These are phyloP conservation scores for Kuraishia floccosa DNA, from an alignment of 805 yeast genomes.

Conservation along the genomic window DNA sequence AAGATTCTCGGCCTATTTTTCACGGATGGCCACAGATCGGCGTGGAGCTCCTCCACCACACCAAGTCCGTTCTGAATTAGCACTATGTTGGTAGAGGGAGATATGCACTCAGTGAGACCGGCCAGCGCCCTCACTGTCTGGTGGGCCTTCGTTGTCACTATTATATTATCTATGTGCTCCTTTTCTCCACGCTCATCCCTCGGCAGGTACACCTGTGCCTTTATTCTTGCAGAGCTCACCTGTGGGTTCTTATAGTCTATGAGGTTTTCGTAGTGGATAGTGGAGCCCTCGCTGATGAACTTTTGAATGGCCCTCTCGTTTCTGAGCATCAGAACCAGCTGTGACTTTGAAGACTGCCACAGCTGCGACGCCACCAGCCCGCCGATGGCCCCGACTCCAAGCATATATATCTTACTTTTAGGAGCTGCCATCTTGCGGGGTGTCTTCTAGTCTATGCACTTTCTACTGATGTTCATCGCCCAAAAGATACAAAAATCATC, in stretches of 20 bases:
- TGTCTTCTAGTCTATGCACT: too few species aligned
- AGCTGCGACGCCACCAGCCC: constrained; percentile 15
- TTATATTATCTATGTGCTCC: constrained; percentile 18
- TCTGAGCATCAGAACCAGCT: constrained; percentile 12
- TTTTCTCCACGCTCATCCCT: constrained; percentile 8
- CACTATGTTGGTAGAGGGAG: constrained; percentile 40
- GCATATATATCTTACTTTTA: constrained; percentile 8
- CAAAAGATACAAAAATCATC: too few species aligned
- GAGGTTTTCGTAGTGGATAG: constrained; percentile 9
- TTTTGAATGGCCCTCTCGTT: constrained; percentile 10
- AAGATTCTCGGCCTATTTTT: constrained; percentile 41
- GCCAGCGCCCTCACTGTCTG: constrained; percentile 55
- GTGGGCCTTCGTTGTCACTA: constrained; percentile 73
- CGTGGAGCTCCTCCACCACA: constrained; percentile 36
- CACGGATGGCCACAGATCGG: constrained; percentile 39
- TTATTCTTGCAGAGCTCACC: neutral
- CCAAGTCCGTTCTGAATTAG: constrained; percentile 89
- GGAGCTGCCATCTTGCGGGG: too few species aligned
- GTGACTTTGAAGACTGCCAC: constrained; percentile 9
- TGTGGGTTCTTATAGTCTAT: constrained; percentile 3
- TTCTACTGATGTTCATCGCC: too few species aligned
- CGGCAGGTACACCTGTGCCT: constrained; percentile 5
- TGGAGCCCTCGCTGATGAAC: constrained; percentile 11
- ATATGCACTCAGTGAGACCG: constrained; percentile 39
- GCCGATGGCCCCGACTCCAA: constrained; percentile 25